Percentiles rank a stretch among this genome's conserved stretches.
phyloP scores from a whole-genome alignment of 768 basidiomycete species.

The Lentinula detonsa region DNA sequence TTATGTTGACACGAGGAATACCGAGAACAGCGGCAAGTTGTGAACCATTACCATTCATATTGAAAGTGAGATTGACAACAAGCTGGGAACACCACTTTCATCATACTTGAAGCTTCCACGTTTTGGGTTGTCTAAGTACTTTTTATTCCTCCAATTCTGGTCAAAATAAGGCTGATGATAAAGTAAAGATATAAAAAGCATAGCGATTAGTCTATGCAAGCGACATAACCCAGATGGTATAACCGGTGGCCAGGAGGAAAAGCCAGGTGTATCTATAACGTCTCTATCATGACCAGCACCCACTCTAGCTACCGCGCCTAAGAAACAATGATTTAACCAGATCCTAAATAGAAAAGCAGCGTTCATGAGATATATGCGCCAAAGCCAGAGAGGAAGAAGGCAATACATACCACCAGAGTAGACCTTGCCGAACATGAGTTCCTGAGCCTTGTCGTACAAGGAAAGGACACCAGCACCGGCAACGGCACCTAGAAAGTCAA shows the following conservation, averaged over 20 bases:
- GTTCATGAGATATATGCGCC: not conserved
- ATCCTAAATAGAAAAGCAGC: constrained; percentile 24
- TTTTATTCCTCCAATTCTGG: constrained; percentile 1
- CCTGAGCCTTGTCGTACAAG: constrained; percentile 97
- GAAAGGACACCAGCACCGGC: constrained; percentile 99
- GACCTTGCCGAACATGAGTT: constrained; percentile 97
- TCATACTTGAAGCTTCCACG: too few species aligned
- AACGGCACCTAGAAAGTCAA: constrained; percentile 43
- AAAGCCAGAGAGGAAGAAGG: not conserved
- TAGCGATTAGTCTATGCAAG: not conserved
- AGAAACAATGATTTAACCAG: constrained; percentile 30
- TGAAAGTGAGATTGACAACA: too few species aligned
- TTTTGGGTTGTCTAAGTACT: not conserved
- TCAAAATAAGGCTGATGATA: not conserved
- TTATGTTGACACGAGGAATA: not conserved
- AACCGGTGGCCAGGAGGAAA: not conserved
- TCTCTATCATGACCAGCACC: not conserved
- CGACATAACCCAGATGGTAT: not conserved
- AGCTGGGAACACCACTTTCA: too few species aligned
- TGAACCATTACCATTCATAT: too few species aligned
- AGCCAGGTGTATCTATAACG: not conserved
- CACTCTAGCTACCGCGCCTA: not conserved
- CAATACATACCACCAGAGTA: constrained; percentile 83
- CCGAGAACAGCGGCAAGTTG: not conserved
- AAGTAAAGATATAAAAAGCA: constrained; percentile 3